These are phyloP conservation scores for Sergeia podlipaevii DNA, from an alignment of 208 protist species.

Conservation along the genomic window DNA sequence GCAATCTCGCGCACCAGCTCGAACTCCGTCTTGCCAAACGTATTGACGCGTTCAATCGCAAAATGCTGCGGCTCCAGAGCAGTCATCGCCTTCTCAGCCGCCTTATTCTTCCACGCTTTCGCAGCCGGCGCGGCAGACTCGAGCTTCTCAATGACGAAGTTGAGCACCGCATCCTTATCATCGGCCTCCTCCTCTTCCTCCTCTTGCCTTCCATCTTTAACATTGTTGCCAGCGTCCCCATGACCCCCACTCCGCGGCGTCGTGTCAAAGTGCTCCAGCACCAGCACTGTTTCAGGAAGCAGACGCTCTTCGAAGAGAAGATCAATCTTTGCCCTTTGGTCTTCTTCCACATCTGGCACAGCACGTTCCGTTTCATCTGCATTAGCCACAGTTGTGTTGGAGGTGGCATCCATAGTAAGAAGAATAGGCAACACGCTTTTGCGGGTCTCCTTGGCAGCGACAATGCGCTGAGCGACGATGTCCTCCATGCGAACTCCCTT, in stretches of 20 bases:
- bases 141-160: not conserved
- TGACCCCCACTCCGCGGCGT: not conserved
- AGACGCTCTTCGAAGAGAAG: slow-evolving; percentile 30
- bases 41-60: slow-evolving; percentile 26
- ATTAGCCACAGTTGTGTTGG: not conserved
- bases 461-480: slow-evolving; percentile 18
- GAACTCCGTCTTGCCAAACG: slow-evolving; percentile 33
- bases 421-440: slow-evolving; percentile 45
- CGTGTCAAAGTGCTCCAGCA: slow-evolving; percentile 27
- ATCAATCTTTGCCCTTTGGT: slow-evolving; percentile 14
- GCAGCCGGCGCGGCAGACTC: not conserved
- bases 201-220: slow-evolving; percentile 25
- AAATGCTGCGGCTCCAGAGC: slow-evolving; percentile 8
- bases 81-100: not conserved
- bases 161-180: slow-evolving; percentile 6
- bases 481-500: slow-evolving; percentile 21
- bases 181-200: not conserved
- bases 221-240: slow-evolving; percentile 1
- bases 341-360: not conserved
- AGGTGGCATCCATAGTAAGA: slow-evolving; percentile 22
- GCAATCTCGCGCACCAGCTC: slow-evolving; percentile 46
- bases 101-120: not conserved
- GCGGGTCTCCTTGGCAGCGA: slow-evolving; percentile 20
- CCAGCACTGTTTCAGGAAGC: slow-evolving; percentile 44
- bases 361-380: too few relatives aligned